A percentile compares a stretch with the other conserved stretches of the same genome.
These are phyloP conservation scores for Davidsoniella neocaledoniae DNA, from an alignment of 2,329 filamentous ascomycete genomes.

Conservation along the genomic window DNA sequence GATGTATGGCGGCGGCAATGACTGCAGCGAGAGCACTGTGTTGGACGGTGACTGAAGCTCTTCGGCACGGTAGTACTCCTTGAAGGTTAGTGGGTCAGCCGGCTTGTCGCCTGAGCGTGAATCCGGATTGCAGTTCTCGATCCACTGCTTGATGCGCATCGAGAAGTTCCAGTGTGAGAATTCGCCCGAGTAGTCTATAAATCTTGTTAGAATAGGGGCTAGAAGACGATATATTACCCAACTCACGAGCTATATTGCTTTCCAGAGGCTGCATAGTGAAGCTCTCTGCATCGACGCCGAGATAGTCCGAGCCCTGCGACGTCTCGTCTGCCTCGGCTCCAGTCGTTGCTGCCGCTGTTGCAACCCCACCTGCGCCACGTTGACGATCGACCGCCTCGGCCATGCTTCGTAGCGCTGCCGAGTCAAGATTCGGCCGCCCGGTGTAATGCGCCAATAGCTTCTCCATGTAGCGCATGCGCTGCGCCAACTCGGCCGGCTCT, in stretches of 20 bases:
- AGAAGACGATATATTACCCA: not conserved
- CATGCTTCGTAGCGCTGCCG: conserved; percentile 25
- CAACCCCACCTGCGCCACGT: not conserved
- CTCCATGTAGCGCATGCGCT: conserved; percentile 24
- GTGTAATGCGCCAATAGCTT: conserved; percentile 30
- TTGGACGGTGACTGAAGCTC: conserved; percentile 26
- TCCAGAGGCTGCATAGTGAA: conserved; percentile 26
- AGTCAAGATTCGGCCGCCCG: conserved; percentile 26
- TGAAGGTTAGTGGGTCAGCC: conserved; percentile 17
- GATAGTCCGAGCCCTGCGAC: conserved; percentile 14
- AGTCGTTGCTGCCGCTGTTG: not conserved
- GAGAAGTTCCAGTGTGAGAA: conserved; percentile 38
- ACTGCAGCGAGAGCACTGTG: conserved; percentile 23
- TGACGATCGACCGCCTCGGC: conserved; percentile 26
- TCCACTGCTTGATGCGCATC: conserved; percentile 32
- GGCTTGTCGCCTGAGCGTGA: conserved; percentile 6
- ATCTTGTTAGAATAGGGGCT: not conserved
- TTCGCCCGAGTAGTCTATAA: conserved; percentile 32
- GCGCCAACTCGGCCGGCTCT: conserved; percentile 13
- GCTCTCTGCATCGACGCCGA: conserved; percentile 22
- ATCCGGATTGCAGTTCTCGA: conserved; percentile 22
- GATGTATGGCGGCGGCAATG: conserved; percentile 29
- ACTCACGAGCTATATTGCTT: conserved; percentile 26
- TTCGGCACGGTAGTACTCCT: conserved; percentile 28
- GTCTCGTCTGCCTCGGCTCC: conserved; percentile 1